Evolutionary conservation across 345 rosid species (phyloP), one percentile per base, ranked within the genome.

Genomic region (Citropsis articulata): DNA sequence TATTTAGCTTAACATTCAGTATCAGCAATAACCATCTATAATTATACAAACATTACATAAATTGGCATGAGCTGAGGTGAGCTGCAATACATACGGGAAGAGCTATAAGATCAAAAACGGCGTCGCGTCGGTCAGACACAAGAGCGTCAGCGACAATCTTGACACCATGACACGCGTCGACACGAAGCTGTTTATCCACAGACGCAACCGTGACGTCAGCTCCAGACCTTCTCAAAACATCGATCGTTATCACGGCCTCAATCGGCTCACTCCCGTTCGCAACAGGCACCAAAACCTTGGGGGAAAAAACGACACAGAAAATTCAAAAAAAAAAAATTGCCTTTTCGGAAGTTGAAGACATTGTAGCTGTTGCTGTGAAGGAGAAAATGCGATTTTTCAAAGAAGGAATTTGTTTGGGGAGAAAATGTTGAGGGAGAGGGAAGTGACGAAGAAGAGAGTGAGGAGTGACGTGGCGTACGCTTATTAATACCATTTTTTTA

Each of bases 251-350:
- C 78, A 91, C 94, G 35, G 99, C 98, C 84, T 95, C 97, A 86
- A 95, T 88, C 77, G 99, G 97, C 85, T 95, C 99, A 53, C 92
- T 90, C 18, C 98, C 99, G 71, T 93, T 85, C 5, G 97, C 99
- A 75, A 95, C 84, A 61, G 98, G 99, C 71, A 93, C 92, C 90
- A 95, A 86, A 85, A 95, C 99, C 99, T 95, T 45, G 16, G 1
- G 12, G 4, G 2, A 42, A 42, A 42, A 24, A 57, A 31, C 50
- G 27, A 68, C 60, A 74, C 14, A 25, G 63, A 22, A 76, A 45
- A 27, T 6, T 31, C 5, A 53, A 61, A 28, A 35, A 19, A 38
- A 38, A 38, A 40, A 9, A 40, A 38, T 38, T 42, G 87, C 98
- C 85, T 85, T 89, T 67, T 87, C 88, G 63, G 91, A 28, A 66